Percentiles rank a stretch among this genome's conserved stretches.
These are phyloP conservation scores for Kalaharituber pfeilii DNA, from an alignment of 2,329 filamentous ascomycete species.

Conservation along the genomic window DNA sequence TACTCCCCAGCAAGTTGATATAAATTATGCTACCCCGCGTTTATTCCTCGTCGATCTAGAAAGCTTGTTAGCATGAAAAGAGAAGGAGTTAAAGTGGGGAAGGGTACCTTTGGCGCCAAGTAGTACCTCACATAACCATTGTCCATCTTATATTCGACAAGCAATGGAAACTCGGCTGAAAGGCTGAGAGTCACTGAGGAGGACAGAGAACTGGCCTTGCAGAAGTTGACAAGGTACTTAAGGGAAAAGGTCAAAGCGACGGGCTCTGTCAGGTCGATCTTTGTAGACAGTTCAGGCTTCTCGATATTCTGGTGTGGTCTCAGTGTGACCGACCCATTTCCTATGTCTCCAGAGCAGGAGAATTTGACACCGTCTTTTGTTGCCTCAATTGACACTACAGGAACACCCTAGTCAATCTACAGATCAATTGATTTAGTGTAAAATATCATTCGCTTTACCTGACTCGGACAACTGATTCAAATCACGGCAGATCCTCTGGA, in stretches of 20 bases:
- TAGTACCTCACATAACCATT: conserved; percentile 86
- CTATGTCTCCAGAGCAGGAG: conserved; percentile 81
- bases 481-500: conserved; percentile 88
- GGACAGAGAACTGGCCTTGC: conserved; percentile 83
- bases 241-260: conserved; percentile 93
- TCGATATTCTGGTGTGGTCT: conserved; percentile 78
- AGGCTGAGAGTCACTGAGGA: conserved; percentile 74
- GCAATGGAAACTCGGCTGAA: conserved; percentile 85
- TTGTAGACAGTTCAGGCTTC: conserved; percentile 68
- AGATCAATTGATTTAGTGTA: too few relatives aligned
- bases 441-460: conserved; percentile 40
- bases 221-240: conserved; percentile 99
- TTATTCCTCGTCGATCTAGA: conserved; percentile 1
- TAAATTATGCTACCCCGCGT: not conserved
- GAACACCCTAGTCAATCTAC: too few relatives aligned
- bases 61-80: not conserved
- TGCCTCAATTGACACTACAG: conserved; percentile 89
- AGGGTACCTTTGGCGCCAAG: conserved; percentile 80
- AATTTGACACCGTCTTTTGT: conserved; percentile 97
- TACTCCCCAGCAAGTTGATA: too few relatives aligned
- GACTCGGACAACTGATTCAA: conserved; percentile 86
- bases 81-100: not conserved
- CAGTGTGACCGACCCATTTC: conserved; percentile 82
- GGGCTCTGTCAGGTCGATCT: conserved; percentile 80
- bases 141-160: conserved; percentile 47